Conservation (phyloP, 768 basidiomycete genomes). For the Termitomyces eurrhizus region DNA sequence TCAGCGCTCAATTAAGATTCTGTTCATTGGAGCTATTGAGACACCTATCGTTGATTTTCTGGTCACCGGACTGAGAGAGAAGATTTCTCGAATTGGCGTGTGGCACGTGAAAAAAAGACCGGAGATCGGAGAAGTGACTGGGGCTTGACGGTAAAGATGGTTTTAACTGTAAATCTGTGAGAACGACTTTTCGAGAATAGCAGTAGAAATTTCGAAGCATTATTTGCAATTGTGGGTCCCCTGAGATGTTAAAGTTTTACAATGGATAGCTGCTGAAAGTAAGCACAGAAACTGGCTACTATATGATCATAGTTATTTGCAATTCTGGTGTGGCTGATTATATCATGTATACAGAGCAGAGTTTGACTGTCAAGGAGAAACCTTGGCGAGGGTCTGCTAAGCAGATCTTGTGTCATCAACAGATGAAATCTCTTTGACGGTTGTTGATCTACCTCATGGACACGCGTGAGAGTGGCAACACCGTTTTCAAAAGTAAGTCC, state of each 20-base stretch:
- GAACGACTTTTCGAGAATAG: background rate
- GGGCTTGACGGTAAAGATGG: background rate
- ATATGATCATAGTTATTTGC: background rate
- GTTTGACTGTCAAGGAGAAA: background rate
- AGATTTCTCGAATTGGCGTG: background rate
- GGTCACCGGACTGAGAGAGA: background rate
- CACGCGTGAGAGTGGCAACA: constrained; percentile 8
- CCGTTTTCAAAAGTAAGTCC: constrained; percentile 3
- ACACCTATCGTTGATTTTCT: background rate
- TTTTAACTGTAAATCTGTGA: background rate
- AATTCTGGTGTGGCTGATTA: background rate
- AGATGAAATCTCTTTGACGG: background rate
- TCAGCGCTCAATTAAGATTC: background rate
- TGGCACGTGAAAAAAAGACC: background rate
- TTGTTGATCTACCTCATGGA: background rate
- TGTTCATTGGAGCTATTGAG: background rate
- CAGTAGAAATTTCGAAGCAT: background rate
- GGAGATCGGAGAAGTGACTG: background rate
- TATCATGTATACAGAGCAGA: background rate
- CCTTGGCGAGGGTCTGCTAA: background rate
- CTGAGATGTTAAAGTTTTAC: background rate
- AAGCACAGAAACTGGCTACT: background rate
- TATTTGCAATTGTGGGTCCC: background rate
- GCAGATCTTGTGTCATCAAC: background rate
- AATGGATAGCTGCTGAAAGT: background rate